Conservation (phyloP, 2,329 filamentous ascomycete genomes). For the Truncatella angustata region DNA sequence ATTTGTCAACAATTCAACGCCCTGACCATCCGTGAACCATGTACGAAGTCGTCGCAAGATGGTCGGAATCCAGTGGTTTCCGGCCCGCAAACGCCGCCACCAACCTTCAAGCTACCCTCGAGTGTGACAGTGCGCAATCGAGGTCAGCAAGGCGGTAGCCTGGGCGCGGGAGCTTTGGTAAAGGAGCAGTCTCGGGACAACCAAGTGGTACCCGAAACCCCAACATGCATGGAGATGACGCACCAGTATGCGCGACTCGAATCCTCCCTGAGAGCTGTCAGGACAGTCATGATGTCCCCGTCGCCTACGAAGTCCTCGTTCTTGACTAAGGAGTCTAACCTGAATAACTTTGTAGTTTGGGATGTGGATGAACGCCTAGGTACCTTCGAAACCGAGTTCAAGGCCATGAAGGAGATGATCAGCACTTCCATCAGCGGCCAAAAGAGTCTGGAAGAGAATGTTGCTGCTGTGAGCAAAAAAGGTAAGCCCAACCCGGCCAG, state of each 20-base stretch:
- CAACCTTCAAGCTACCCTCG: conserved; percentile 16
- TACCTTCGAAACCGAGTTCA: conserved; percentile 73
- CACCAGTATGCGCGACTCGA: conserved; percentile 27
- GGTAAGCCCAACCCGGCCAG: conserved; percentile 49
- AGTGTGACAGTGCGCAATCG: conserved; percentile 26
- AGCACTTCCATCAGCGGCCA: conserved; percentile 66
- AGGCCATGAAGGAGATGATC: conserved; percentile 70
- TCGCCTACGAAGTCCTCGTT: conserved; percentile 50
- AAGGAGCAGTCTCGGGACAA: conserved; percentile 10
- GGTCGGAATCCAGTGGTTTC: conserved; percentile 48
- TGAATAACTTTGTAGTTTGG: conserved; percentile 64
- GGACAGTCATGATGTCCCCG: conserved; percentile 33
- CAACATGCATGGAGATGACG: conserved; percentile 26
- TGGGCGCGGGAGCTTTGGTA: neutral
- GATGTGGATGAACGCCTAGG: conserved; percentile 77
- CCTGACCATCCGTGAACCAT: conserved; percentile 34
- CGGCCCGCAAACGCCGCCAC: conserved; percentile 22
- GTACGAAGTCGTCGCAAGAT: conserved; percentile 21
- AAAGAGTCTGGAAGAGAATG: conserved; percentile 68
- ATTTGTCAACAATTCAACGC: conserved; percentile 34
- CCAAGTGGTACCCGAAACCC: conserved; percentile 33
- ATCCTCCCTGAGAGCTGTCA: conserved; percentile 29
- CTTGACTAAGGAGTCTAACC: conserved; percentile 74
- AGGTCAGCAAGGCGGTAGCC: neutral
- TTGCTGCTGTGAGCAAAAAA: conserved; percentile 71